Percentiles rank a stretch among this genome's conserved stretches.
Conservation (phyloP, 192 early-diverging fungal species). For the Funneliformis geosporum region DNA sequence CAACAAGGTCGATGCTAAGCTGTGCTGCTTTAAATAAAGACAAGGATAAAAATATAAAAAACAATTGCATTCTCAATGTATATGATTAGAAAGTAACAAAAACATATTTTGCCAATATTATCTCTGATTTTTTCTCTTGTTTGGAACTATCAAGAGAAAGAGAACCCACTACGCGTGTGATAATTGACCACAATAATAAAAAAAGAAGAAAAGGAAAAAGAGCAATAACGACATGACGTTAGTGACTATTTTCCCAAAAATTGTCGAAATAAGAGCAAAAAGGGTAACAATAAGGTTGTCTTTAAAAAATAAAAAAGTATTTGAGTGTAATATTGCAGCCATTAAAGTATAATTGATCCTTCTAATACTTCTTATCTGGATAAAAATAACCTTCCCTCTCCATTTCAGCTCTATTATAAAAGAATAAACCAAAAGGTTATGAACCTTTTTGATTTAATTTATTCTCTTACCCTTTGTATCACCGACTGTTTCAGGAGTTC, state of each 20-base stretch:
- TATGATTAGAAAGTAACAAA: conserved; percentile 12
- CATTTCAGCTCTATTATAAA: neutral
- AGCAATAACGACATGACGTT: conserved; percentile 14
- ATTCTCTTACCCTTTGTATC: neutral
- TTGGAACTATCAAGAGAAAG: conserved; percentile 29
- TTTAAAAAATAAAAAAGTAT: neutral
- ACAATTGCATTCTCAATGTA: conserved; percentile 3
- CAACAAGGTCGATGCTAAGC: conserved; percentile 32
- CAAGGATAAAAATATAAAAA: conserved; percentile 1
- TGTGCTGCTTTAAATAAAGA: conserved; percentile 32
- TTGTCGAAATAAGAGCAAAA: conserved; percentile 17
- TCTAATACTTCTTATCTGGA: neutral
- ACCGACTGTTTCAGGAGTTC: neutral
- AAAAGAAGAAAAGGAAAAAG: conserved; percentile 28
- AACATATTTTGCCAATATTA: neutral
- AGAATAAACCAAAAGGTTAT: neutral
- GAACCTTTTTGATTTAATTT: neutral
- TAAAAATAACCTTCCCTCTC: neutral
- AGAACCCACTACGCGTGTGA: conserved; percentile 43
- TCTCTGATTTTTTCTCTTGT: conserved; percentile 26
- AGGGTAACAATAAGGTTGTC: neutral
- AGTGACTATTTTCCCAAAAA: conserved; percentile 30
- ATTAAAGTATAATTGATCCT: neutral
- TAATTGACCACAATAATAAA: conserved; percentile 36
- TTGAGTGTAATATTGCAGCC: neutral